Conservation (phyloP, 495 filamentous ascomycete species). For the Saxophila tyrrhenica region DNA sequence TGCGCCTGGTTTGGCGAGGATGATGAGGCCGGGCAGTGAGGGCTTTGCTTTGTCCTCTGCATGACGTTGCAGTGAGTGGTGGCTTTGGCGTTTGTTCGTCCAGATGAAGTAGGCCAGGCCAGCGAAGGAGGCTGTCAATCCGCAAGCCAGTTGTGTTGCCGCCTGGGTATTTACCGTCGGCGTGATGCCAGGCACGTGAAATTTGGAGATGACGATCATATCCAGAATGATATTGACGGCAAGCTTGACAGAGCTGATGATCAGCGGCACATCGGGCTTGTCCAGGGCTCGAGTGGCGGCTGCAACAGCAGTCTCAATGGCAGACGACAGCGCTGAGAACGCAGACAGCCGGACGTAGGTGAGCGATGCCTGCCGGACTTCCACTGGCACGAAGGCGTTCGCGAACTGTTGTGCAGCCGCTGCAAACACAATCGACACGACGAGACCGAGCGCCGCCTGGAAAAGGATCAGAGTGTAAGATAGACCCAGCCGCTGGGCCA, state of each 20-base stretch:
- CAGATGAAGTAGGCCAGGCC: constrained; percentile 51
- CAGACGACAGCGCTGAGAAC: constrained; percentile 48
- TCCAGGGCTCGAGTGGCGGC: constrained; percentile 54
- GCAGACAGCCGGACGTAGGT: constrained; percentile 57
- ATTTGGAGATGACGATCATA: constrained; percentile 55
- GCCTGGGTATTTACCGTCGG: constrained; percentile 56
- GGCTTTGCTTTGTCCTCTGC: constrained; percentile 18
- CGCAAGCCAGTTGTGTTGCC: constrained; percentile 49
- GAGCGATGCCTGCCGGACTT: constrained; percentile 43
- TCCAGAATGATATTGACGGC: constrained; percentile 60
- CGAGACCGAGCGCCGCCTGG: constrained; percentile 43
- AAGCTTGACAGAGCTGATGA: constrained; percentile 55
- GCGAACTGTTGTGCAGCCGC: constrained; percentile 44
- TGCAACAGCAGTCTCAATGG: constrained; percentile 53
- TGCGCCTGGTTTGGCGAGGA: constrained; percentile 43
- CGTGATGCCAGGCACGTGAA: constrained; percentile 44
- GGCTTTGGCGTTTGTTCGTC: constrained; percentile 19
- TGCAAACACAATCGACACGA: constrained; percentile 54
- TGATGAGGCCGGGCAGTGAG: constrained; percentile 34
- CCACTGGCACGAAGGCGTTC: constrained; percentile 49
- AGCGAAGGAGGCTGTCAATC: constrained; percentile 42
- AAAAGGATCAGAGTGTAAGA: constrained; percentile 53
- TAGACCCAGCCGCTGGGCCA: constrained; percentile 44
- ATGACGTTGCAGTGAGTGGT: not conserved
- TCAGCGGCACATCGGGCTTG: constrained; percentile 58